These are phyloP conservation scores for Petasospora rhodanensis DNA, from an alignment of 1,139 yeast species.

Conservation along the genomic window DNA sequence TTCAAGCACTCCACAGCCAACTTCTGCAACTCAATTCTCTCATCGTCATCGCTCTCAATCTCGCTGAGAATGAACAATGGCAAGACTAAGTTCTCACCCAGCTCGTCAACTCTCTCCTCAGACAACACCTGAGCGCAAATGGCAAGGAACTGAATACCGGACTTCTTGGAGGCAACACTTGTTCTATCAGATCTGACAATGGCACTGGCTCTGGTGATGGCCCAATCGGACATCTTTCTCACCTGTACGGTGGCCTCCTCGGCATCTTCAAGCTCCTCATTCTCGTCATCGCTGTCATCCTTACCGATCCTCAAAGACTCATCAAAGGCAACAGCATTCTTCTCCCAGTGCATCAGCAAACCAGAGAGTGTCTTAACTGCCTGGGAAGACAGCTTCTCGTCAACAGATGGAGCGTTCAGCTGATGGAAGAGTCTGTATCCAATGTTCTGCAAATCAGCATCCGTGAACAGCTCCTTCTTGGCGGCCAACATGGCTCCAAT, in stretches of 20 bases:
- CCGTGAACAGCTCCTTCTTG: slow-evolving; percentile 29
- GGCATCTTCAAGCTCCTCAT: slow-evolving; percentile 11
- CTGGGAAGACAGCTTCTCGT: slow-evolving; percentile 62
- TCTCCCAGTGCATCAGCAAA: slow-evolving; percentile 62
- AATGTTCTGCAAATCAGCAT: slow-evolving; percentile 52
- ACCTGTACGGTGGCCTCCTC: slow-evolving; percentile 21
- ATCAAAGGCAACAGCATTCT: slow-evolving; percentile 37
- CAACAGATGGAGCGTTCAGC: slow-evolving; percentile 70
- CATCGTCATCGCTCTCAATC: slow-evolving; percentile 39
- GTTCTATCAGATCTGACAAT: slow-evolving; percentile 64
- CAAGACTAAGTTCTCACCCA: slow-evolving; percentile 48
- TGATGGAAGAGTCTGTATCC: slow-evolving; percentile 72
- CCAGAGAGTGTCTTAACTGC: slow-evolving; percentile 63
- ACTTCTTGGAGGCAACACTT: slow-evolving; percentile 54
- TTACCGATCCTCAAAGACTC: slow-evolving; percentile 9
- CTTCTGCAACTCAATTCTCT: slow-evolving; percentile 47
- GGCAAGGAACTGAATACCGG: slow-evolving; percentile 58
- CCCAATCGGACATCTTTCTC: slow-evolving; percentile 47
- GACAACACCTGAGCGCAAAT: slow-evolving; percentile 49
- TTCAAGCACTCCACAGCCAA: slow-evolving; percentile 67
- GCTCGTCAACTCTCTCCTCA: slow-evolving; percentile 34
- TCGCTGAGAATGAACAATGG: slow-evolving; percentile 56
- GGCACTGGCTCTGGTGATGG: slow-evolving; percentile 54
- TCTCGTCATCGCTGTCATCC: slow-evolving; percentile 19
- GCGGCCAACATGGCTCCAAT: slow-evolving; percentile 44